These are phyloP conservation scores for Gymnopilus dilepis DNA, from an alignment of 768 basidiomycete species.

Conservation along the genomic window DNA sequence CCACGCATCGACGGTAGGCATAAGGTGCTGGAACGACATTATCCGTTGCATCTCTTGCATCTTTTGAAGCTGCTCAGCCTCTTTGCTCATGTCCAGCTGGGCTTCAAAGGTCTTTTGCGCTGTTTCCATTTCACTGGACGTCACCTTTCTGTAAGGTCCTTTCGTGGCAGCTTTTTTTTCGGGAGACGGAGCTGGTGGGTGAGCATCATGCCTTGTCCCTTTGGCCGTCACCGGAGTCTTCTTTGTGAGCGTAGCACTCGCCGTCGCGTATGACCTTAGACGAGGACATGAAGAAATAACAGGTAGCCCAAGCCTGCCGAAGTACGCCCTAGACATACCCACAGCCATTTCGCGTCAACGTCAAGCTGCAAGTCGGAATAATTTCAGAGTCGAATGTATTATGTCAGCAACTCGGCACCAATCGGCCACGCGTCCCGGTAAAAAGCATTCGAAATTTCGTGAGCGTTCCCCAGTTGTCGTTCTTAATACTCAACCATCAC, in stretches of 20 bases:
- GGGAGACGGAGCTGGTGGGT: slow-evolving; percentile 8
- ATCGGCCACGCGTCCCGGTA: slow-evolving; percentile 37
- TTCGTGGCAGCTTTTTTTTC: slow-evolving; percentile 6
- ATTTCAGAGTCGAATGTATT: slow-evolving; percentile 24
- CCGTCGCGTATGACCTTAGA: slow-evolving; percentile 24
- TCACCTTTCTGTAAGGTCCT: slow-evolving; percentile 13
- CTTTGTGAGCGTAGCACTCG: slow-evolving; percentile 18
- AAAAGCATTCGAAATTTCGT: slow-evolving; percentile 29
- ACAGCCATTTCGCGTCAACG: slow-evolving; percentile 21
- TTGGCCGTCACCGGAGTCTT: slow-evolving; percentile 20
- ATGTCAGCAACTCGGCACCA: slow-evolving; percentile 30
- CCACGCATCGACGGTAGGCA: slow-evolving; percentile 48
- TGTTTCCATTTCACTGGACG: slow-evolving; percentile 20
- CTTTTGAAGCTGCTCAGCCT: slow-evolving; percentile 35
- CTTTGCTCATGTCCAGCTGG: slow-evolving; percentile 16
- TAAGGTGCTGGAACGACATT: slow-evolving; percentile 36
- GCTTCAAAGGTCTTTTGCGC: slow-evolving; percentile 9
- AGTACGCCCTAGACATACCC: slow-evolving; percentile 20
- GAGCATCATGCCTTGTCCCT: slow-evolving; percentile 19
- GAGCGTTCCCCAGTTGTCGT: slow-evolving; percentile 18
- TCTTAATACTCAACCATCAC: slow-evolving; percentile 37
- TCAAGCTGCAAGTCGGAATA: not conserved
- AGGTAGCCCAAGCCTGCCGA: slow-evolving; percentile 20
- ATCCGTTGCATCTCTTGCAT: slow-evolving; percentile 43
- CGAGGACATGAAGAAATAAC: slow-evolving; percentile 15